Conservation (phyloP, 345 rosid genomes). For the Raphanus raphanistrum region DNA sequence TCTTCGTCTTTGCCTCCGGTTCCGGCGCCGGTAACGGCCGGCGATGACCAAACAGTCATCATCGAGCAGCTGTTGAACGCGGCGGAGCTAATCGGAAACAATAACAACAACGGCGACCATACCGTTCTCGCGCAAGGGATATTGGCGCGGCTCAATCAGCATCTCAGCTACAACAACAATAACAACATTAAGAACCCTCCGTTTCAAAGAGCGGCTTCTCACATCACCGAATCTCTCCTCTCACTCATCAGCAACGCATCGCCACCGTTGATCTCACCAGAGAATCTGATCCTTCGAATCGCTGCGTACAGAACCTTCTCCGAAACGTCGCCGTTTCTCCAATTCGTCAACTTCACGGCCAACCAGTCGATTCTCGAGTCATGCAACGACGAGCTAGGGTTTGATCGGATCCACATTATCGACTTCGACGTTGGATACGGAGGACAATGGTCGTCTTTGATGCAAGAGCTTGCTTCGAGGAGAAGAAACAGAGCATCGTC, state of each 20-base stretch:
- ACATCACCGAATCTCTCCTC: slow-evolving; percentile 74
- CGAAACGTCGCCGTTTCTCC: slow-evolving; percentile 81
- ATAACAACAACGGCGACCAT: slow-evolving; percentile 45
- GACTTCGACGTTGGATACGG: slow-evolving; percentile 91
- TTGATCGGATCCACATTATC: slow-evolving; percentile 64
- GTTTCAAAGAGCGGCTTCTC: slow-evolving; percentile 73
- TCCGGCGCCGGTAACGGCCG: slow-evolving; percentile 39
- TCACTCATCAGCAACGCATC: slow-evolving; percentile 47
- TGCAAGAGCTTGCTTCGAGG: slow-evolving; percentile 73
- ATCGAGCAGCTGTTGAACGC: slow-evolving; percentile 78
- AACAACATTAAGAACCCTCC: slow-evolving; percentile 48
- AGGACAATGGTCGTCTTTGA: slow-evolving; percentile 90
- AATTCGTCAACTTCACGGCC: slow-evolving; percentile 81
- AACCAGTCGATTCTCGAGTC: slow-evolving; percentile 85
- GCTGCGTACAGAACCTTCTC: slow-evolving; percentile 86
- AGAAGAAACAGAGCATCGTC: slow-evolving; percentile 50
- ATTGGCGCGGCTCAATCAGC: slow-evolving; percentile 99
- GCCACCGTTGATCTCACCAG: slow-evolving; percentile 42
- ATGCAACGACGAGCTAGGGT: slow-evolving; percentile 50
- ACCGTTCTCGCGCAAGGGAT: slow-evolving; percentile 97
- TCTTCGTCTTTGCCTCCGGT: slow-evolving; percentile 21
- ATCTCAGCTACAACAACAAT: slow-evolving; percentile 90
- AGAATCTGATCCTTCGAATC: slow-evolving; percentile 62
- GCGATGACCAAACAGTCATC: slow-evolving; percentile 68
- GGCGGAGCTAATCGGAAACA: slow-evolving; percentile 76